Conservation (phyloP, 176 grass and related monocot species). For the Ananas comosus region DNA sequence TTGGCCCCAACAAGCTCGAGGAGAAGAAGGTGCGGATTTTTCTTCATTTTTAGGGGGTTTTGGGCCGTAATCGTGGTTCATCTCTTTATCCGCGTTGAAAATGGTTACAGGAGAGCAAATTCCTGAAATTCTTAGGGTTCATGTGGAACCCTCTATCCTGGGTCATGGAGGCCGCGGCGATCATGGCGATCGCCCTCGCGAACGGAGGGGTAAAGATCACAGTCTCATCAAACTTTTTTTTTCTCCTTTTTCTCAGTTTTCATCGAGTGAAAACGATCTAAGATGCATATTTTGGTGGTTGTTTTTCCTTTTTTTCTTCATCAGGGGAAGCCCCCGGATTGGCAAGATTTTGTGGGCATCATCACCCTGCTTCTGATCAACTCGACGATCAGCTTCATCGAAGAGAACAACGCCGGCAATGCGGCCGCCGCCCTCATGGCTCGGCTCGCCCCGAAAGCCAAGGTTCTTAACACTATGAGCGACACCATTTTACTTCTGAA, state of each 20-base stretch:
- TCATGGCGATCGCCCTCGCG: constrained; percentile 82
- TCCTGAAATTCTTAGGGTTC: constrained; percentile 81
- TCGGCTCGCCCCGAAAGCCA: constrained; percentile 73
- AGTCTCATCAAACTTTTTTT: neutral
- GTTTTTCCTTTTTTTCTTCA: neutral
- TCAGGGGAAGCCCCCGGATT: constrained; percentile 82
- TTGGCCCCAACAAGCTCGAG: constrained; percentile 82
- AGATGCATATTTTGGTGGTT: constrained; percentile 13
- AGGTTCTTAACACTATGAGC: constrained; percentile 28
- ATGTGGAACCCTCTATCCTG: constrained; percentile 91
- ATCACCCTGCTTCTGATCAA: constrained; percentile 83
- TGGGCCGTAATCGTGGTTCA: neutral
- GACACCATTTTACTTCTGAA: neutral
- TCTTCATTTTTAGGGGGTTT: neutral
- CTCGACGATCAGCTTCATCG: constrained; percentile 83
- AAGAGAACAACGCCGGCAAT: constrained; percentile 93
- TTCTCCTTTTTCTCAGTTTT: neutral
- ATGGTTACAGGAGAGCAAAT: constrained; percentile 64
- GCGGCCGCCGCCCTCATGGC: constrained; percentile 81
- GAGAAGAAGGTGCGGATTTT: constrained; percentile 55
- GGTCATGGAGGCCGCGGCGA: constrained; percentile 87
- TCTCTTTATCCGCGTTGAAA: neutral
- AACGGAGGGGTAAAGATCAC: constrained; percentile 56
- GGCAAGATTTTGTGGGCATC: constrained; percentile 87
- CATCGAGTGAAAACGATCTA: neutral